Evolutionary conservation across 768 basidiomycete genomes (phyloP), one percentile per base, ranked within the genome.

Genomic region (Leccinum aurantiacum): DNA sequence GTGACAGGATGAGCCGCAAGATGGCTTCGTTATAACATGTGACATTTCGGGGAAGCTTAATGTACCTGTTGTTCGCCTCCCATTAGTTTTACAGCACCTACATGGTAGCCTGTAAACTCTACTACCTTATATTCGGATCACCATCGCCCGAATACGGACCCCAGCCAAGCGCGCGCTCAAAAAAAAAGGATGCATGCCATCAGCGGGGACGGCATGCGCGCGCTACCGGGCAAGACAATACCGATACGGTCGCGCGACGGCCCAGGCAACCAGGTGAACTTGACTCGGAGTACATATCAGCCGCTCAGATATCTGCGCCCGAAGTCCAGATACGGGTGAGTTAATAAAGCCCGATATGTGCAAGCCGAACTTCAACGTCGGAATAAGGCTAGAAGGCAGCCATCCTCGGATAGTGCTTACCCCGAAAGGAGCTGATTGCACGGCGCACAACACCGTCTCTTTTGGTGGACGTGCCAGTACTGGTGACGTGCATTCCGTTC

Each of bases 341-440:
- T 9, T n/a, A 46, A 62, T 63, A 59, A 49, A 53, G 10, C 62
- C 62, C 19, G 55, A 37, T 62, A 41, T 37, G 22, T 37, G 6
- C 31, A 17, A 19, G 15, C 49, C 49, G 49, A 15, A 7, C 14
- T 37, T 0, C 14, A 37, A 37, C 37, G 37, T 37, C 15, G 37
- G 37, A 37, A 37, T 37, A 37, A 37, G 37, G 37, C 37, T 37
- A 37, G 37, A 35, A 13, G 33, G 6, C 33, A 14, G 33, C 33
- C 33, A 35, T 35, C 33, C 13, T 35, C 13, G 33, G 10, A 22
- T 25, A 24, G 3, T 22, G 47, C 19, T 15, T 25, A 6, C 1
- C 49, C 51, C 27, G 25, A 27, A 55, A 35, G 25, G 55, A 54
- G 55, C 15, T 24, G 25, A 37, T 38, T 37, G 27, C 33, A 57